Base-by-base conservation (phyloP, 768 basidiomycete species). In the Leccinum barrowsii region DNA sequence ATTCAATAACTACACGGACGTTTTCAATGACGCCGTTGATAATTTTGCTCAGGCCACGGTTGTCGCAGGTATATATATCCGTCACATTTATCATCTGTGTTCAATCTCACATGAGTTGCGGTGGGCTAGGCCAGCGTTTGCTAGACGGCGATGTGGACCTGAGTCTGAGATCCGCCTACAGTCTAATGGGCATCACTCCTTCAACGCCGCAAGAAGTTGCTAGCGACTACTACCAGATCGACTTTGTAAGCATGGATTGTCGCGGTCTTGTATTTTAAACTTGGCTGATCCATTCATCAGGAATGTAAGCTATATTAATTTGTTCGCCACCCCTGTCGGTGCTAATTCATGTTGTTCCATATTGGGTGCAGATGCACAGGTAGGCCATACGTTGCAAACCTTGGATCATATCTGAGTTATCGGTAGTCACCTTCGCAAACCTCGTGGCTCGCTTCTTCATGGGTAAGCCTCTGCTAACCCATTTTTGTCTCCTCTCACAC, bases 361-460 rank as follows among this genome's bases (percentile, higher is more conserved):
- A 1, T 34, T 34, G 13, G 21, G 37, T 57, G 12, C 53, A 71
- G 71, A 54, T 52, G 70, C 70, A 10, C 70, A 72, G 70, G 72
- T 69, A 56, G n/a, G 66, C 10, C 7, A 19, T 37, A 4, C 3
- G 7, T 5, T 49, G 4, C 30, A 13, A 12, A 26, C 3, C 1
- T 47, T 26, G 28, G 10, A 35, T 0, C 17, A 19, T 13, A 4
- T 8, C 12, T 57, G 59, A 78, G 57, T 77, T 76, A 57, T 77
- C 78, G 64, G 77, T 40, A 87, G 64, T 77, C 82, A 3, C 86
- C 86, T 1, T 84, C 85, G 32, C 78, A 85, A 66, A 82, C 81
- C 0, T 87, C 85, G 1, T 81, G 81, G 75, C 73, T 87, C 21
- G 84, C 84, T n/a, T 79, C 83, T 5, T 77, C 85, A 21, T 84